phyloP scores from a whole-genome alignment of 345 rosid genomes.

The Odontarrhena argentea region DNA sequence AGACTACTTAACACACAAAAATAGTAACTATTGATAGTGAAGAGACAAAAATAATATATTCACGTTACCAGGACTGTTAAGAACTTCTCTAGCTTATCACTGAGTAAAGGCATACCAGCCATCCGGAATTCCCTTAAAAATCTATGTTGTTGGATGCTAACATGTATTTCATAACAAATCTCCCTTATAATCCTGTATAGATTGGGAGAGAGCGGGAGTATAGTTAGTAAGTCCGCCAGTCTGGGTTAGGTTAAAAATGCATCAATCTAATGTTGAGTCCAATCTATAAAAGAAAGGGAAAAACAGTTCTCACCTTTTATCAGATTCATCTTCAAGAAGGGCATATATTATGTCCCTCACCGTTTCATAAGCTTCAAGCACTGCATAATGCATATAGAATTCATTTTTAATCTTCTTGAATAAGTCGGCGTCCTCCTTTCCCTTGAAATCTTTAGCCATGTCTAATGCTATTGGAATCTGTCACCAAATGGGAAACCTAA shows the following conservation, averaged over 20 bases:
- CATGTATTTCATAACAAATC: constrained; percentile 61
- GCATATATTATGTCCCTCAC: constrained; percentile 56
- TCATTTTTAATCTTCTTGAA: constrained; percentile 74
- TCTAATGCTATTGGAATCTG: constrained; percentile 98
- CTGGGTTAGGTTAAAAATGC: constrained; percentile 16
- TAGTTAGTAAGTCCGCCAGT: constrained; percentile 21
- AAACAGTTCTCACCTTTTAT: constrained; percentile 54
- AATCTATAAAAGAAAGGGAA: neutral
- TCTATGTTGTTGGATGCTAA: constrained; percentile 46
- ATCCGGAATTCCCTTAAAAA: constrained; percentile 68
- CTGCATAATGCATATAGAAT: constrained; percentile 74
- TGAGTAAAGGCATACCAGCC: constrained; percentile 77
- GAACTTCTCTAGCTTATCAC: constrained; percentile 75
- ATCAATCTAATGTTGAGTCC: constrained; percentile 16
- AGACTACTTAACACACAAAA: constrained; percentile 3
- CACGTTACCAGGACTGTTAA: constrained; percentile 63
- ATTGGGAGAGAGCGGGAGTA: constrained; percentile 25
- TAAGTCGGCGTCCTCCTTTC: constrained; percentile 67
- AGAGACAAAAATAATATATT: constrained; percentile 8
- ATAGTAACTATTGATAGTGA: neutral
- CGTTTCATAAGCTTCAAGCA: constrained; percentile 82
- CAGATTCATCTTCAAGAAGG: constrained; percentile 71
- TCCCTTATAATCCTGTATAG: constrained; percentile 52
- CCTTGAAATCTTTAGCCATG: constrained; percentile 97
- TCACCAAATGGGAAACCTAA: constrained; percentile 35